A percentile compares a stretch with the other conserved stretches of the same genome.
Conservation (phyloP, 139 green algal genomes). For the Picochlorum sp. region DNA sequence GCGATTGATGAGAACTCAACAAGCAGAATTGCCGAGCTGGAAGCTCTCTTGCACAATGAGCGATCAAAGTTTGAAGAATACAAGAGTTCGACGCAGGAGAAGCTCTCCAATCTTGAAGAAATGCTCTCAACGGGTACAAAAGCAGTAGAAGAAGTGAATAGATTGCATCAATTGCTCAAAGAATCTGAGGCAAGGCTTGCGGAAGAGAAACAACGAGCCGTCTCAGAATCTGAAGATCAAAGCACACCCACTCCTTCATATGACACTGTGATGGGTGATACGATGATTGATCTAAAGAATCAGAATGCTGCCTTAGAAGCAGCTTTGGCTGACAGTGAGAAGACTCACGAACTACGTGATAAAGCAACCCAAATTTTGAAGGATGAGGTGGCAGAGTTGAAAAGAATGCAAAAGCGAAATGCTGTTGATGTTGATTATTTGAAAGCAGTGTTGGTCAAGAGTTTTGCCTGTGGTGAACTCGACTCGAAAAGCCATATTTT, state of each 20-base stretch:
- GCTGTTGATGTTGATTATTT: slow-evolving; percentile 36
- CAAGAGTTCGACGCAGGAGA: too few species aligned
- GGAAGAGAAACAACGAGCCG: too few species aligned
- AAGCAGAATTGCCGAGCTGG: too few species aligned
- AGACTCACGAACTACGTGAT: slow-evolving; percentile 40
- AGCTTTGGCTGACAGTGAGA: slow-evolving; percentile 19
- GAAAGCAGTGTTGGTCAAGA: slow-evolving; percentile 37
- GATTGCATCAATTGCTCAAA: too few species aligned
- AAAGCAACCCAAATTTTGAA: slow-evolving; percentile 35
- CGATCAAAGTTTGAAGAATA: too few species aligned
- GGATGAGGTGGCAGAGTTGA: slow-evolving; percentile 40
- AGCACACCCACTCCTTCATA: background rate
- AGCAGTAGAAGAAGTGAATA: too few species aligned
- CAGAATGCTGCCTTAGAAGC: background rate
- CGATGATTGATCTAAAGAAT: background rate
- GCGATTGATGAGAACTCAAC: too few species aligned
- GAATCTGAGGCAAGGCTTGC: too few species aligned
- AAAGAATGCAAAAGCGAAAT: slow-evolving; percentile 16
- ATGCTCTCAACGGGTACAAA: too few species aligned
- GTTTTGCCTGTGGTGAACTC: slow-evolving; percentile 39
- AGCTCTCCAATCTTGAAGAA: too few species aligned
- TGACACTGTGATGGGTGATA: background rate
- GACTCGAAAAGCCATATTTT: slow-evolving; percentile 26
- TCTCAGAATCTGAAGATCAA: background rate
- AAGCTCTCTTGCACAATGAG: too few species aligned